Evolutionary conservation across 306 rosid species (phyloP).

Genomic region (Erythrophleum fordii): DNA sequence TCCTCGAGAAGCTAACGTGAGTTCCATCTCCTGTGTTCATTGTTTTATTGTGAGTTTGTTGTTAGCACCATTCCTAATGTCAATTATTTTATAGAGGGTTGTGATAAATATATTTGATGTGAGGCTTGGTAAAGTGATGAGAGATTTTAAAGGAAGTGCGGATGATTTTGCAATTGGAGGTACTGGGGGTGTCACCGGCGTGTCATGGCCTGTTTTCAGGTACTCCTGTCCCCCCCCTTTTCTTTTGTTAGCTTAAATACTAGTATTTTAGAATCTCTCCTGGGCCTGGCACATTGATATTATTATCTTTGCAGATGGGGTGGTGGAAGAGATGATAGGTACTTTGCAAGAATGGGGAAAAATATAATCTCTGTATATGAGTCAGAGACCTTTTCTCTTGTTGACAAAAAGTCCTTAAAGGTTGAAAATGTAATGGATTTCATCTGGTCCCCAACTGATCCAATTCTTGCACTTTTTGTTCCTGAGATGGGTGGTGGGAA

Average conservation of each 20-base stretch:
- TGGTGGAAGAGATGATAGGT: constrained; percentile 80
- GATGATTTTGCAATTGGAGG: constrained; percentile 91
- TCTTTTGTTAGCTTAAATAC: not conserved
- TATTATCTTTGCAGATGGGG: constrained; percentile 72
- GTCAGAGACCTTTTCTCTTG: constrained; percentile 82
- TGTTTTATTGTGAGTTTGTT: not conserved
- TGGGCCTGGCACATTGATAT: not conserved
- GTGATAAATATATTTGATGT: constrained; percentile 89
- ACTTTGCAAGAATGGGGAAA: constrained; percentile 93
- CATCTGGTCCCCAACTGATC: constrained; percentile 93
- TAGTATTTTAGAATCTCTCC: not conserved
- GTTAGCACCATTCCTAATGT: constrained; percentile 36
- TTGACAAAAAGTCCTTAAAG: constrained; percentile 86
- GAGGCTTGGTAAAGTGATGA: constrained; percentile 88
- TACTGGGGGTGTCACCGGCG: constrained; percentile 75
- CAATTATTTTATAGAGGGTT: constrained; percentile 58
- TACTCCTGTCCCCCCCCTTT: constrained; percentile 22
- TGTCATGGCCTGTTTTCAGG: constrained; percentile 95
- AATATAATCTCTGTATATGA: constrained; percentile 80
- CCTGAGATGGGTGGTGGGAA: constrained; percentile 95
- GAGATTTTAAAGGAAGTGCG: constrained; percentile 88
- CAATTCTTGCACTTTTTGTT: constrained; percentile 85
- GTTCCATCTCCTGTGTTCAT: constrained; percentile 38
- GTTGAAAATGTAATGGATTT: constrained; percentile 92
- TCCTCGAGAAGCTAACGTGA: constrained; percentile 89